phyloP scores from a whole-genome alignment of 192 early-diverging fungal genomes.

The Allomyces macrogynus region DNA sequence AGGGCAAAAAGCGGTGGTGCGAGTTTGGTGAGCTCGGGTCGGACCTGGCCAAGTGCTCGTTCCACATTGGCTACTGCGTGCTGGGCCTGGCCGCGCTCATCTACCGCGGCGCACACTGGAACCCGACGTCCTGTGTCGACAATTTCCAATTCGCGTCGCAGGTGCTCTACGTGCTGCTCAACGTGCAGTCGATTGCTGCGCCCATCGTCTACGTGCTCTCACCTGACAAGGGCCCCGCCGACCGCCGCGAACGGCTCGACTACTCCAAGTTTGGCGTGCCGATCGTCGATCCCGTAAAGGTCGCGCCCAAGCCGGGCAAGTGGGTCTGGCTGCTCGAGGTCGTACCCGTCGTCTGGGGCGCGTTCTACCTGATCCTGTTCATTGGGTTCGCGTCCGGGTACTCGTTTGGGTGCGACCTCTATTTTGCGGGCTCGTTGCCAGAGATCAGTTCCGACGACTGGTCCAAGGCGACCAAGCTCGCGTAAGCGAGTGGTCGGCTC shows the following conservation, averaged over 20 bases:
- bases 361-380: neutral
- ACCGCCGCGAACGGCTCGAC: neutral
- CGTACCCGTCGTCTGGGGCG: neutral
- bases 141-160: too few species aligned
- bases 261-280: neutral
- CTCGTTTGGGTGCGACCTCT: too few species aligned
- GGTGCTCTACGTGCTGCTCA: neutral
- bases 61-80: neutral
- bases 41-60: conserved; percentile 1
- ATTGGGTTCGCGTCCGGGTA: neutral
- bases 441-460: too few species aligned
- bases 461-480: too few species aligned
- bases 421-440: too few species aligned
- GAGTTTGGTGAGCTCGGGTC: conserved; percentile 1
- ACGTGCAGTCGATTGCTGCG: conserved; percentile 1
- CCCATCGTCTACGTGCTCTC: neutral
- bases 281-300: neutral
- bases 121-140: neutral
- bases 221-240: neutral
- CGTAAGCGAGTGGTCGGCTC: too few species aligned
- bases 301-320: neutral
- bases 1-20: neutral
- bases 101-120: too few species aligned
- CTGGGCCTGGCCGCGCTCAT: neutral
- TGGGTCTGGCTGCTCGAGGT: conserved; percentile 2